These are phyloP conservation scores for Arthrinium phaeospermum DNA, from an alignment of 2,329 filamentous ascomycete species.

Conservation along the genomic window DNA sequence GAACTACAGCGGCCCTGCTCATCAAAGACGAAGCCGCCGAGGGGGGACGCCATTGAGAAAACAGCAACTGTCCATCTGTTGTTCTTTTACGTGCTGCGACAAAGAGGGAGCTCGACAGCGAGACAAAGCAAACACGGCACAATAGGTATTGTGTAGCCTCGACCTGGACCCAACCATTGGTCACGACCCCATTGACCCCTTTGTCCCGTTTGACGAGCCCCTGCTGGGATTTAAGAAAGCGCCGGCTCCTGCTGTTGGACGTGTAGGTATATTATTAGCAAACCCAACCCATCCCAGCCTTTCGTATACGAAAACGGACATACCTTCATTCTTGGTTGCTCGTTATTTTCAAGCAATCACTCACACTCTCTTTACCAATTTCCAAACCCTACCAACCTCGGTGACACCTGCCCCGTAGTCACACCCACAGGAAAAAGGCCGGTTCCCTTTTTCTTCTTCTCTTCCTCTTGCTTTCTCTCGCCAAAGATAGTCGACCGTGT, in stretches of 20 bases:
- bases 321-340: not conserved
- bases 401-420: not conserved
- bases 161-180: not conserved
- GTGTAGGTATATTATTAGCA: not conserved
- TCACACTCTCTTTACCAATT: not conserved
- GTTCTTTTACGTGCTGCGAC: not conserved
- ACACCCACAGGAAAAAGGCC: not conserved
- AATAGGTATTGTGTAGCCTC: constrained; percentile 7
- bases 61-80: not conserved
- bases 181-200: not conserved
- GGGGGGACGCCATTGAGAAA: not conserved
- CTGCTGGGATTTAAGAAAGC: not conserved
- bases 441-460: not conserved
- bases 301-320: not conserved
- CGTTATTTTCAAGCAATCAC: not conserved
- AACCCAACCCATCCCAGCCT: not conserved
- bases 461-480: not conserved
- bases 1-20: not conserved
- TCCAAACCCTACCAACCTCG: not conserved
- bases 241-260: not conserved
- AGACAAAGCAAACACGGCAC: not conserved
- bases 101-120: not conserved
- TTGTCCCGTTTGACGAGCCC: not conserved
- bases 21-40: not conserved
- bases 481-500: not conserved